phyloP scores from a whole-genome alignment of 148 eudicot species.

The Linanthus parryae region DNA sequence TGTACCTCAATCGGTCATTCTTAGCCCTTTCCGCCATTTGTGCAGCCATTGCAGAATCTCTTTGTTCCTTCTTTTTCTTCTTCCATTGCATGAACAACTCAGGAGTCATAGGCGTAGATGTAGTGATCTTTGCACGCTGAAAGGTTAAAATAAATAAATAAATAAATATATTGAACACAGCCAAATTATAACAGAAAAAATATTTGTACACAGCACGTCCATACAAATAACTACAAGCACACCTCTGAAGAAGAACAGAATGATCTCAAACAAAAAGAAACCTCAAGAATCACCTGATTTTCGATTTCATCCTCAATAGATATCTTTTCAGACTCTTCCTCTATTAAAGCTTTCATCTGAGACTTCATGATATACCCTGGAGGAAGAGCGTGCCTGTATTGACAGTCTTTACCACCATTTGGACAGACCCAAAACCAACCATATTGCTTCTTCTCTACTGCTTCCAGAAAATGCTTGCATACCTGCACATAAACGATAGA shows the following conservation, averaged over 20 bases:
- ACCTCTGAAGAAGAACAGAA: not conserved
- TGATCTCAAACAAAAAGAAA: not conserved
- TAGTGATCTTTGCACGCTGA: constrained; percentile 63
- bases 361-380: constrained; percentile 84
- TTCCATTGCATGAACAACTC: constrained; percentile 70
- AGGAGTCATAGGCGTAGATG: constrained; percentile 69
- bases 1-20: constrained; percentile 84
- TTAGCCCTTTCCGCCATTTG: constrained; percentile 75
- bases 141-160: constrained; percentile 7
- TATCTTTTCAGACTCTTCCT: constrained; percentile 72
- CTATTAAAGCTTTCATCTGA: constrained; percentile 88
- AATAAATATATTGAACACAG: not conserved
- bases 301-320: constrained; percentile 87
- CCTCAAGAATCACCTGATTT: constrained; percentile 45
- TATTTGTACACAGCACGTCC: too few relatives aligned
- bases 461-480: constrained; percentile 80
- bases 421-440: constrained; percentile 99
- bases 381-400: constrained; percentile 88
- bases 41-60: constrained; percentile 65
- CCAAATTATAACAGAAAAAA: not conserved
- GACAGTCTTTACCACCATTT: constrained; percentile 83
- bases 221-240: too few relatives aligned
- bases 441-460: constrained; percentile 90
- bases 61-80: constrained; percentile 61
- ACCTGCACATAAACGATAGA: too few relatives aligned